Percentiles rank a stretch among this genome's conserved stretches.
Evolutionary conservation across 768 basidiomycete genomes (phyloP).

Genomic region (Sistotremastrum niveocremeum): DNA sequence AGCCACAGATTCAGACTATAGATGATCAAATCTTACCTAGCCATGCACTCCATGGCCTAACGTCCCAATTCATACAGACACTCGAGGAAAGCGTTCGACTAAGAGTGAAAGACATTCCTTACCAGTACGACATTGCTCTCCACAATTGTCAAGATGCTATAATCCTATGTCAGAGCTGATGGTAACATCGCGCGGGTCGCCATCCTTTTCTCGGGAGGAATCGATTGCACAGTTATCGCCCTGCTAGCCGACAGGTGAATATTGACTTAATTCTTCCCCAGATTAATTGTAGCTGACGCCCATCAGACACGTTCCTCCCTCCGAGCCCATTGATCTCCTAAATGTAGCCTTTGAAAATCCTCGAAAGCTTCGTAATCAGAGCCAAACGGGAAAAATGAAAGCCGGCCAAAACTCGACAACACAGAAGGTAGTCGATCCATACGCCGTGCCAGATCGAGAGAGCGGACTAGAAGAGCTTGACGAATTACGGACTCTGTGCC

Average conservation of each 20-base stretch:
- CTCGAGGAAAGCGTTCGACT: conserved; percentile 57
- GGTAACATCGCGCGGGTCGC: conserved; percentile 47
- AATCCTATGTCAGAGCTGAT: conserved; percentile 9
- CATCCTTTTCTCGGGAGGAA: conserved; percentile 90
- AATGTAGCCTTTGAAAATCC: conserved; percentile 96
- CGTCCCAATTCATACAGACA: conserved; percentile 8
- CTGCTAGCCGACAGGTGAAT: conserved; percentile 64
- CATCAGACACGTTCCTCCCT: conserved; percentile 50
- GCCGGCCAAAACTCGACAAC: conserved; percentile 23
- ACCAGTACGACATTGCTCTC: conserved; percentile 11
- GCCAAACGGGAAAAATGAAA: conserved; percentile 31
- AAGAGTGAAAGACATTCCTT: conserved; percentile 57
- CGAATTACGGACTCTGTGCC: conserved; percentile 66
- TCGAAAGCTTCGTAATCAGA: conserved; percentile 44
- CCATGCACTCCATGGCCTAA: neutral
- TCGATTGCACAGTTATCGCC: conserved; percentile 80
- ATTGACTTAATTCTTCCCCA: neutral
- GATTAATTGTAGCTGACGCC: neutral
- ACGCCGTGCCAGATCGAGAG: conserved; percentile 79
- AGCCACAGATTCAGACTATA: conserved; percentile 11
- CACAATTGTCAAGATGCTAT: neutral
- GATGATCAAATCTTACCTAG: conserved; percentile 36
- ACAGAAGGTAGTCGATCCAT: conserved; percentile 21
- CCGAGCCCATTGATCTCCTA: conserved; percentile 81
- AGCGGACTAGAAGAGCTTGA: conserved; percentile 68